phyloP scores from a whole-genome alignment of 352 stramenopile genomes.

The Globisporangium barbulae region DNA sequence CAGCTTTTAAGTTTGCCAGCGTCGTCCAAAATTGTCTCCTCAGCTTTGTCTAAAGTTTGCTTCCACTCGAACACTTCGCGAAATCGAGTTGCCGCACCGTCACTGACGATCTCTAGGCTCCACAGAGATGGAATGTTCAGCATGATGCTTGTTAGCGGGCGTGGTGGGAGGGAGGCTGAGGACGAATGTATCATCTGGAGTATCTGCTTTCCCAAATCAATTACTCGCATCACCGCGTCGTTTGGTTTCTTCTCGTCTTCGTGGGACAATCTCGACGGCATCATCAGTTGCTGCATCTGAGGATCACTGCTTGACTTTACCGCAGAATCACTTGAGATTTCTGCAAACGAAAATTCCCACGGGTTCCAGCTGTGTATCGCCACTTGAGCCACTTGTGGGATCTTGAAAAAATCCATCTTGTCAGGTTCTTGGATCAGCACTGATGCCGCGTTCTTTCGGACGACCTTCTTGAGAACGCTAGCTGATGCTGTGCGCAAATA shows the following conservation, averaged over 20 bases:
- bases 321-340: not conserved
- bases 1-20: not conserved
- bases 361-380: not conserved
- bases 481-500: not conserved
- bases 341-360: conserved; percentile 2
- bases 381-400: not conserved
- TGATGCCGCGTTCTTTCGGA: conserved; percentile 12
- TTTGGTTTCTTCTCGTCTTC: conserved; percentile 4
- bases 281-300: conserved; percentile 4
- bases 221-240: conserved; percentile 1
- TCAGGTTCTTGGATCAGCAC: conserved; percentile 5
- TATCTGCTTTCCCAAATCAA: not conserved
- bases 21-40: not conserved
- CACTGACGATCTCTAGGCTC: conserved; percentile 14
- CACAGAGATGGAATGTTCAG: conserved; percentile 33
- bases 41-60: not conserved
- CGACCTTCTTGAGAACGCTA: conserved; percentile 1
- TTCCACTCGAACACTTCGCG: conserved; percentile 16
- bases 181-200: not conserved
- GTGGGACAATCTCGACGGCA: conserved; percentile 1
- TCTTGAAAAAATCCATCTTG: conserved; percentile 5
- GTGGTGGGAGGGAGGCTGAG: not conserved
- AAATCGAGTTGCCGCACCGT: conserved; percentile 10
- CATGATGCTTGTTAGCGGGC: conserved; percentile 22
- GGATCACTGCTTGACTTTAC: not conserved